Conservation (phyloP, 306 rosid species). For the Cicer judaicum region DNA sequence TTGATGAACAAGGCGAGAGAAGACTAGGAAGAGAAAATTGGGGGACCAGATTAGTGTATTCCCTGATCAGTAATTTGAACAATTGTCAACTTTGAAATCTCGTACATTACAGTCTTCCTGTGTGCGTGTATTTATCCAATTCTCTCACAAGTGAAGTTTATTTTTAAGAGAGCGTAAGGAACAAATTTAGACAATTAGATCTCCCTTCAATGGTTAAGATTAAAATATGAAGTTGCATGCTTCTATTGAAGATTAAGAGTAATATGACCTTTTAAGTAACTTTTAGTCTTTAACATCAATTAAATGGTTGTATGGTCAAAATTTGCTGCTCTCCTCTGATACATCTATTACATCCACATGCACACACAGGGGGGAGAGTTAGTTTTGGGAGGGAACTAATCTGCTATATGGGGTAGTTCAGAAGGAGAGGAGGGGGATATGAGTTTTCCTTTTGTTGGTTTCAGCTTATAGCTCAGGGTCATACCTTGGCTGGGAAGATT, state of each 20-base stretch:
- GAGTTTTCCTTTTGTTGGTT: background rate
- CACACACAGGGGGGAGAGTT: no score
- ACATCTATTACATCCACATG: no score
- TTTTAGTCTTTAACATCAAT: slow-evolving; percentile 1
- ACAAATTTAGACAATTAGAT: background rate
- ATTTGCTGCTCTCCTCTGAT: background rate
- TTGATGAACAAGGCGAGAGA: slow-evolving; percentile 4
- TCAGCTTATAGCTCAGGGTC: background rate
- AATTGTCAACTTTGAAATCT: slow-evolving; percentile 33
- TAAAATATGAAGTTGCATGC: background rate
- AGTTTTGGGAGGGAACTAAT: background rate
- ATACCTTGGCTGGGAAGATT: slow-evolving; percentile 11
- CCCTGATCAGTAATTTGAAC: slow-evolving; percentile 15
- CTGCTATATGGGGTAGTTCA: background rate
- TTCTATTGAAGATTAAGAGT: background rate
- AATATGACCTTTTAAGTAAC: slow-evolving; percentile 12
- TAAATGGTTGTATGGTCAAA: background rate
- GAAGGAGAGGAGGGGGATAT: background rate
- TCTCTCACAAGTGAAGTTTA: slow-evolving; percentile 1
- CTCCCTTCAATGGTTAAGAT: background rate
- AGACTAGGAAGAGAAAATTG: background rate
- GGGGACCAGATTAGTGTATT: background rate
- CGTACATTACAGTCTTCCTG: background rate
- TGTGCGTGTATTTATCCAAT: background rate
- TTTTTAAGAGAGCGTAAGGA: background rate